phyloP scores from a whole-genome alignment of 768 basidiomycete species.

The Neoboletus magnificus region DNA sequence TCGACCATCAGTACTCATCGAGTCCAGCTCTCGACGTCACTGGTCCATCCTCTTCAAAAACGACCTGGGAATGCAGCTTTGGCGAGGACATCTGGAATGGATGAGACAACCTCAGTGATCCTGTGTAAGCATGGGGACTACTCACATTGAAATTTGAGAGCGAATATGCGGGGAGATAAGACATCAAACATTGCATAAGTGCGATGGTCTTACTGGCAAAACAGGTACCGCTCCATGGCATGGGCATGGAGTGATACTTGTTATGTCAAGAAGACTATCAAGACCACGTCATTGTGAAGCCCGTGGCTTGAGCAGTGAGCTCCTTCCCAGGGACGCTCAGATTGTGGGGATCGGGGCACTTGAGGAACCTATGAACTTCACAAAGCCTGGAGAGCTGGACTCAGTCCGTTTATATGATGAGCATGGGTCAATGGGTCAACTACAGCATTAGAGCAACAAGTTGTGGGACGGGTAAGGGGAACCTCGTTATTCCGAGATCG shows the following conservation, averaged over 20 bases:
- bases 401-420: too few relatives aligned
- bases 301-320: too few relatives aligned
- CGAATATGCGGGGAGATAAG: background rate
- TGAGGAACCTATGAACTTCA: background rate
- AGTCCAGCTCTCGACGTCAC: background rate
- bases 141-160: background rate
- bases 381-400: background rate
- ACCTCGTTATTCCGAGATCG: too few relatives aligned
- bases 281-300: background rate
- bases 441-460: too few relatives aligned
- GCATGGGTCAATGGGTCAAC: too few relatives aligned
- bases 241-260: background rate
- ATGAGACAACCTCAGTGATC: background rate
- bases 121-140: background rate
- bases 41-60: background rate
- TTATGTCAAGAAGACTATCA: background rate
- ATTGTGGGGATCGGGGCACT: background rate
- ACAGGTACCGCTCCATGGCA: background rate
- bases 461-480: too few relatives aligned
- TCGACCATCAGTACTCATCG: background rate
- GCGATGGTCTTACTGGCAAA: background rate
- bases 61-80: background rate
- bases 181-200: background rate
- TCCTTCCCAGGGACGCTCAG: too few relatives aligned
- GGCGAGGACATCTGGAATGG: background rate